Evolutionary conservation across 1,139 yeast species (phyloP), one percentile per base, ranked within the genome.

Genomic region (Meyerozyma elateridarum): DNA sequence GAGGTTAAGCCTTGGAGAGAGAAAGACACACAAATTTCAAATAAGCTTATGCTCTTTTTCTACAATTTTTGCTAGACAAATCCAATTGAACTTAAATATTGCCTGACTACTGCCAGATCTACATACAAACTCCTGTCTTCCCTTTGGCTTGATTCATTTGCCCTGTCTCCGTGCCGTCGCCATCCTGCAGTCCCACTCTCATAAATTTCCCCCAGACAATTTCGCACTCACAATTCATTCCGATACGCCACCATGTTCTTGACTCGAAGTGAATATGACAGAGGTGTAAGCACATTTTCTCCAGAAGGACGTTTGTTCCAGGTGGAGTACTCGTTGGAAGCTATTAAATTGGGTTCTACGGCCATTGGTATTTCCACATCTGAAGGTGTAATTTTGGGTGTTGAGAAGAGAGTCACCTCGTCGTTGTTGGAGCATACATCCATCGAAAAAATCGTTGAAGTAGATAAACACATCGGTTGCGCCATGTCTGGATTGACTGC

Each of bases 401-500:
- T 91, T 19, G 99, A 93, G 62, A 93, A 93, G 62, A 76, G 98
- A 59, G 97, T 91, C 20, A 89, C 96, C 1, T 88, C 97, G 13
- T 76, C 95, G 8, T 66, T 93, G 41, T 73, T 93, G 38, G 99
- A 93, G 57, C 81, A 91, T 25, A 82, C 91, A 20, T 85, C 96
- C 30, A 89, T 93, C 57, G 98, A 93, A 57, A 93, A 93, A 63
- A 89, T 91, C 46, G 87, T 91, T 44, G 98, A 93, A 57, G 82
- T 93, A 38, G 99, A 93, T 54, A 69, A 69, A 35, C 98, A 93
- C 57, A 80, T 93, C 38, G 98, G 99, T 28, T 88, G 96, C 65
- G 98, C 99, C 51, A 91, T 93, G 96, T 81, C 94, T 44, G 99
- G 99, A 6, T 72, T 93, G 46, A 91, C 98, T 2, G 98, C 99